phyloP scores from a whole-genome alignment of 2,329 filamentous ascomycete species.

The Sporothrix sp. region DNA sequence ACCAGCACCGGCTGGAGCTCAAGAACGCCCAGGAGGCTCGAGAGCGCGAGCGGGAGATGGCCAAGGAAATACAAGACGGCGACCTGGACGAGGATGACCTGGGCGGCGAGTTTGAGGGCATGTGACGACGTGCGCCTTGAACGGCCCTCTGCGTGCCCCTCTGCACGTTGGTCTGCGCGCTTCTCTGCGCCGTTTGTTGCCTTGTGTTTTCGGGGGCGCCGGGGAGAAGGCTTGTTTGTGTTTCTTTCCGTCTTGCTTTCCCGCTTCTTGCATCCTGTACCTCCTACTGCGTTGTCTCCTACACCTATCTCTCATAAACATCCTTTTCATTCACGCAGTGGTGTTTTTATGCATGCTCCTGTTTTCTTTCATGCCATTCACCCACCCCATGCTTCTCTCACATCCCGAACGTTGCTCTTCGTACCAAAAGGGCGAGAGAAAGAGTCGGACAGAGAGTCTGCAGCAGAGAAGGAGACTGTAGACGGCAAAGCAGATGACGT shows the following conservation, averaged over 20 bases:
- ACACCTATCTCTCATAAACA: constrained; percentile 7
- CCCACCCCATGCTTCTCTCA: no score
- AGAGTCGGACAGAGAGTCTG: no score
- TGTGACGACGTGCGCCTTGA: no score
- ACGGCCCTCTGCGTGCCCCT: no score
- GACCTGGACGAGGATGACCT: constrained; percentile 96
- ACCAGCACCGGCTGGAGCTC: constrained; percentile 91
- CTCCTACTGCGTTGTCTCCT: constrained; percentile 1
- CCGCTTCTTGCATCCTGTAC: constrained; percentile 2
- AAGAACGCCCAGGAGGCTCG: constrained; percentile 98
- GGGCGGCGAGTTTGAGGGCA: constrained; percentile 89
- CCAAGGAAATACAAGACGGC: constrained; percentile 97
- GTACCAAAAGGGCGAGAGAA: no score
- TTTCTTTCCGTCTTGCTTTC: not conserved
- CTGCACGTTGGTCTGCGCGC: not conserved
- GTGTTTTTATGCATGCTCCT: no score
- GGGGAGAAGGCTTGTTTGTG: not conserved
- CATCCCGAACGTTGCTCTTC: no score
- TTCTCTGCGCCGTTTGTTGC: not conserved
- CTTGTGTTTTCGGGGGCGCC: constrained; percentile 5
- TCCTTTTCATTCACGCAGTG: not conserved
- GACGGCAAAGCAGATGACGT: no score
- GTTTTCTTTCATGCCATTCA: no score
- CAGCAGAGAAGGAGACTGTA: no score
- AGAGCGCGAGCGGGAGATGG: constrained; percentile 90